Percentiles rank a stretch among this genome's conserved stretches.
Evolutionary conservation across 164 flowering plant genomes (phyloP).

Genomic region (Dillenia turbinata): DNA sequence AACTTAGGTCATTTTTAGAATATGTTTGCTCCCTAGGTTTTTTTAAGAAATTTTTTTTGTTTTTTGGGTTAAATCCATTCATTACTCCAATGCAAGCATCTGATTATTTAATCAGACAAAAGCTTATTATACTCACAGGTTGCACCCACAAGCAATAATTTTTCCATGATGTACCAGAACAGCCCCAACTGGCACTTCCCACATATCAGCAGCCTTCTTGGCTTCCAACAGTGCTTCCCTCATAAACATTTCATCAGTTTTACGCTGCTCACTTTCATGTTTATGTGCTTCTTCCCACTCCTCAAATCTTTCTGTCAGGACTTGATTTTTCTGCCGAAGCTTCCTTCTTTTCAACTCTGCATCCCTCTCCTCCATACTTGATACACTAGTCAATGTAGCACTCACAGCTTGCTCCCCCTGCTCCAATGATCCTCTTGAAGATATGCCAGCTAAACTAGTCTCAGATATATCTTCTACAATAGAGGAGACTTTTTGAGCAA

Average conservation of each 20-base stretch:
- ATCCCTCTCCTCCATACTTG: conserved; percentile 31
- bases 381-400: conserved; percentile 19
- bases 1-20: no score
- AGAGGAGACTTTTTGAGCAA: conserved; percentile 29
- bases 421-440: conserved; percentile 24
- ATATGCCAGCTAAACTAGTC: conserved; percentile 15
- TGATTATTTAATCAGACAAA: background rate
- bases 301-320: conserved; percentile 68
- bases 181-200: conserved; percentile 99
- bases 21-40: no score
- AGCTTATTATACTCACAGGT: conserved; percentile 55
- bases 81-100: background rate
- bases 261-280: conserved; percentile 66
- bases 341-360: conserved; percentile 51
- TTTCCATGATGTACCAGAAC: conserved; percentile 84
- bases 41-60: no score
- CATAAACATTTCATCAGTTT: conserved; percentile 85
- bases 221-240: conserved; percentile 90
- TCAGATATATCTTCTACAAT: conserved; percentile 25
- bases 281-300: conserved; percentile 94
- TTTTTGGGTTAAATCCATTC: no score
- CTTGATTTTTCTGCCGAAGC: conserved; percentile 59
- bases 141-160: conserved; percentile 87
- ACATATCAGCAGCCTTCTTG: conserved; percentile 81
- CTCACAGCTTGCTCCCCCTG: conserved; percentile 18